phyloP scores from a whole-genome alignment of 805 yeast species.

The Starmerella bombicola region DNA sequence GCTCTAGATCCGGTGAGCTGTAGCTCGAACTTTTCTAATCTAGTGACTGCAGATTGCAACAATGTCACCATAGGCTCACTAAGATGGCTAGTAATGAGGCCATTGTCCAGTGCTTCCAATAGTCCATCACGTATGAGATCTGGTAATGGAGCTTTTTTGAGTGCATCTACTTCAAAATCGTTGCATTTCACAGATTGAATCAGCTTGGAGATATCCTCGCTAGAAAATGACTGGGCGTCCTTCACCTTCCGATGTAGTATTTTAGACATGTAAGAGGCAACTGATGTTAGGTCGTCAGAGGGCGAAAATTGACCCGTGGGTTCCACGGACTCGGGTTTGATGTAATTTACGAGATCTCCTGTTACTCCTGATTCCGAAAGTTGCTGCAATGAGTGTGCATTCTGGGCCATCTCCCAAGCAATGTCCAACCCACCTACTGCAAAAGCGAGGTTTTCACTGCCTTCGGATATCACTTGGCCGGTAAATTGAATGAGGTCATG shows the following conservation, averaged over 20 bases:
- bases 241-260: not conserved
- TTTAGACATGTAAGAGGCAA: constrained; percentile 1
- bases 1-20: constrained; percentile 9
- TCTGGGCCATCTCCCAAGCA: constrained; percentile 14
- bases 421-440: constrained; percentile 18
- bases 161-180: not conserved
- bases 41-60: constrained; percentile 8
- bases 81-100: not conserved
- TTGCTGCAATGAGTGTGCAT: constrained; percentile 1
- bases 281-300: constrained; percentile 5
- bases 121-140: constrained; percentile 10
- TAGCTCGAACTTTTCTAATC: constrained; percentile 10
- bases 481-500: constrained; percentile 13
- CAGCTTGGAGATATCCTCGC: not conserved
- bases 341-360: constrained; percentile 8
- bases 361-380: constrained; percentile 10
- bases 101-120: constrained; percentile 1
- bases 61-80: constrained; percentile 4
- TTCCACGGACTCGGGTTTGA: not conserved
- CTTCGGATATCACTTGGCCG: constrained; percentile 16
- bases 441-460: constrained; percentile 7
- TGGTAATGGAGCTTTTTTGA: constrained; percentile 6
- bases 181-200: not conserved
- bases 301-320: constrained; percentile 1
- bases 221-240: not conserved